Percentiles rank a stretch among this genome's conserved stretches.
phyloP scores from a whole-genome alignment of 1,139 yeast species.

The Trichomonascaceae sp. region DNA sequence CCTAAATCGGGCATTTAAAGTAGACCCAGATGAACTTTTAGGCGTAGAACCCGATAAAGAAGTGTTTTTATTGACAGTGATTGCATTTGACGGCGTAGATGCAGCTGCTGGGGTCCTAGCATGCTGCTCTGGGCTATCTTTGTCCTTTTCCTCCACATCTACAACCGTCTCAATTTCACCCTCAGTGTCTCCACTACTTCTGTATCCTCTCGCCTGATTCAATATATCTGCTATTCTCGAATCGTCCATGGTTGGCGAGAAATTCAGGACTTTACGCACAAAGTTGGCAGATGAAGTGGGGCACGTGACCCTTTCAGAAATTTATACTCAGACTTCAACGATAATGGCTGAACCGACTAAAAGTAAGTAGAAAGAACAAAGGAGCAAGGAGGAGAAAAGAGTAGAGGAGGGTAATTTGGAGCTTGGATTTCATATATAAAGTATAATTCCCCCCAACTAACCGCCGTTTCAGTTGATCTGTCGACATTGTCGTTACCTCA shows the following conservation, averaged over 20 bases:
- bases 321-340: not conserved
- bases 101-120: not conserved
- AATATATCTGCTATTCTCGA: constrained; percentile 4
- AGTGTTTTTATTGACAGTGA: not conserved
- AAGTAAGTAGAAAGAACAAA: constrained; percentile 9
- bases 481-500: constrained; percentile 75
- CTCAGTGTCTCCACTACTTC: not conserved
- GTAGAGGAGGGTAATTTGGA: not conserved
- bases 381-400: not conserved
- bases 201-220: constrained; percentile 3
- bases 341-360: constrained; percentile 16
- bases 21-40: not conserved
- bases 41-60: not conserved
- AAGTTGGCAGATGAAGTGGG: not conserved
- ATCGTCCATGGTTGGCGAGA: constrained; percentile 2
- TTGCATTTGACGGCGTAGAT: not conserved
- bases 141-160: not conserved
- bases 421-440: not conserved
- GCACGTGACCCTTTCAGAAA: not conserved
- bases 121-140: not conserved
- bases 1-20: not conserved
- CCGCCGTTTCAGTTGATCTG: constrained; percentile 42
- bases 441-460: constrained; percentile 6
- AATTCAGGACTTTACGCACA: not conserved
- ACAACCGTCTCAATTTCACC: not conserved